A percentile compares a stretch with the other conserved stretches of the same genome.
phyloP scores from a whole-genome alignment of 116 monocot genomes.

The Trichopus zeylanicus region DNA sequence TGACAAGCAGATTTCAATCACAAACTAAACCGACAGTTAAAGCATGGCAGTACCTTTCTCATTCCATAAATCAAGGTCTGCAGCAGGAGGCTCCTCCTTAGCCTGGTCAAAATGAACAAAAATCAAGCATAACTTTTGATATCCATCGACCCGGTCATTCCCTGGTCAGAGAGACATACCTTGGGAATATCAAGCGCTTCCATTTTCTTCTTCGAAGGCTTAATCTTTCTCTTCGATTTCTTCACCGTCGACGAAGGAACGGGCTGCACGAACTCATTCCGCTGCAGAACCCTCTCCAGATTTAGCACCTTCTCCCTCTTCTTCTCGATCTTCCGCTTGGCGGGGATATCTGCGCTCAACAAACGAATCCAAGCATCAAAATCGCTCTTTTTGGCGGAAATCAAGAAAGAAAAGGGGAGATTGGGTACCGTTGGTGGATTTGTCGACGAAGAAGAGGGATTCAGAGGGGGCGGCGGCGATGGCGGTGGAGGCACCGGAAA shows the following conservation, averaged over 20 bases:
- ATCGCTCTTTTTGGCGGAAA: neutral
- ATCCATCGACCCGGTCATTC: neutral
- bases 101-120: slow-evolving; percentile 18
- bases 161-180: slow-evolving; percentile 4
- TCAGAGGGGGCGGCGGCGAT: slow-evolving; percentile 47
- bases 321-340: slow-evolving; percentile 73
- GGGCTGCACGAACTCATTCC: slow-evolving; percentile 57
- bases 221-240: slow-evolving; percentile 42
- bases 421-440: too few relatives aligned
- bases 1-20: too few relatives aligned
- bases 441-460: slow-evolving; percentile 68
- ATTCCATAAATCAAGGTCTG: slow-evolving; percentile 54
- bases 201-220: slow-evolving; percentile 3
- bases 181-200: neutral
- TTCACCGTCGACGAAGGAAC: slow-evolving; percentile 60
- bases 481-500: too few relatives aligned
- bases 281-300: slow-evolving; percentile 52
- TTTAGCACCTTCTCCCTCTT: slow-evolving; percentile 74
- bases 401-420: neutral
- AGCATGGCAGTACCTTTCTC: slow-evolving; percentile 33
- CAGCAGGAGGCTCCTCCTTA: slow-evolving; percentile 14
- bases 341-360: slow-evolving; percentile 28
- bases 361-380: neutral
- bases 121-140: neutral
- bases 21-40: neutral